A percentile compares a stretch with the other conserved stretches of the same genome.
Conservation (phyloP, 805 yeast species). For the Debaryomyces tyrocola region DNA sequence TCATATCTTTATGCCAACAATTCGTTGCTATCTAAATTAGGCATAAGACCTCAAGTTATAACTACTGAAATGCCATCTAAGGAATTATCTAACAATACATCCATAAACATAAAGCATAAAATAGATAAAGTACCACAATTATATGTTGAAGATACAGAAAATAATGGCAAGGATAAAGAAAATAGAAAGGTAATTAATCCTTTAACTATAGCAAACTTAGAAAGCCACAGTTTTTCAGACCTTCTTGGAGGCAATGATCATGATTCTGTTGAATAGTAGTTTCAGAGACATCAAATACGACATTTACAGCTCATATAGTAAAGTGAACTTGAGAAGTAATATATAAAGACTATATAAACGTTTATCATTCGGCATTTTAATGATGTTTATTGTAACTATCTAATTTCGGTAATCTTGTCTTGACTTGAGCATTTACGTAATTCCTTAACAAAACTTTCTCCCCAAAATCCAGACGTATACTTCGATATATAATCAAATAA, state of each 20-base stretch:
- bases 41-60: constrained; percentile 43
- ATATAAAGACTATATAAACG: too few relatives aligned
- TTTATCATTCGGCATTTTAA: too few relatives aligned
- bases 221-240: constrained; percentile 20
- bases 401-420: constrained; percentile 1
- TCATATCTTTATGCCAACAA: constrained; percentile 36
- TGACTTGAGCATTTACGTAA: constrained; percentile 42
- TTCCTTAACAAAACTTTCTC: constrained; percentile 91
- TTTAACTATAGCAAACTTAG: constrained; percentile 30
- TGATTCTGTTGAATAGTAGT: constrained; percentile 12
- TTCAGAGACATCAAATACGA: too few relatives aligned
- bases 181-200: constrained; percentile 18
- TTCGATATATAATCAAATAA: constrained; percentile 85
- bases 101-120: constrained; percentile 3
- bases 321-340: too few relatives aligned
- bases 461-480: constrained; percentile 97
- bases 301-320: too few relatives aligned
- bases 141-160: neutral
- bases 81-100: constrained; percentile 9
- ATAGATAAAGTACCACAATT: constrained; percentile 7
- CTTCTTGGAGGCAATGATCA: constrained; percentile 15
- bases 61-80: constrained; percentile 25
- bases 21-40: constrained; percentile 37
- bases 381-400: neutral
- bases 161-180: constrained; percentile 14